Base-by-base conservation (phyloP, 2,329 filamentous ascomycete genomes). In the Penicillium polonicum region DNA sequence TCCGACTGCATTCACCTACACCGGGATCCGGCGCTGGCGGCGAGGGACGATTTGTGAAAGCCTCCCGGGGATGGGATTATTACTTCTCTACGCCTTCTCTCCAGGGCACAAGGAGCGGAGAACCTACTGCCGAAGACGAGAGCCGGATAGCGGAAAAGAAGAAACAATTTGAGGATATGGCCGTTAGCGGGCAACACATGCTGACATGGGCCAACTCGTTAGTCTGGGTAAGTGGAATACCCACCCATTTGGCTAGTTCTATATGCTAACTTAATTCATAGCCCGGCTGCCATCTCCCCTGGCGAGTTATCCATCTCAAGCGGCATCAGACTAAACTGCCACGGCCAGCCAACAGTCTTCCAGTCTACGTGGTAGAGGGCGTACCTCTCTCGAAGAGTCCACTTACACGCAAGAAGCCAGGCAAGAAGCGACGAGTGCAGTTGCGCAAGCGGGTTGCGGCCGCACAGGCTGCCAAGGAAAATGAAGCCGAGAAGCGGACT, bases 361-460 rank as follows among this genome's bases (percentile, higher is more conserved):
- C 65, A 4, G 59, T 67, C 13, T 71, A 67, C 43, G 56, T 65
- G 41, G 43, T 62, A 23, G 65, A 65, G 15, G 64, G 59, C 15
- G 65, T 38, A 27, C 64, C 57, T 2, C 38, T 63, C 15, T 60
- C 64, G 25, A 69, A 65, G 48, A 64, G 64, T 2, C 71, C 72
- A 2, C 68, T 68, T 50, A 69, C 72, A 6, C 67, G 67, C 39
- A 77, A 73, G 56, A 78, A 78, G 63, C 75, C 76, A 0, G 76
- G 76, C 10, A 78, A 78, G 58, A 78, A 78, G 64, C 68, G 75
- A 2, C 74, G 76, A 10, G 66, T 78, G 13, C 68, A 75, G 25
- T 55, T 78, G 35, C 75, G 76, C 42, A 77, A 75, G 60, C 67
- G 68, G 6, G 57, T 63, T 4, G 64, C 63, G 1, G 66, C 66